phyloP scores from a whole-genome alignment of 2,329 filamentous ascomycete genomes.

The Cladosporium sphaerospermum region DNA sequence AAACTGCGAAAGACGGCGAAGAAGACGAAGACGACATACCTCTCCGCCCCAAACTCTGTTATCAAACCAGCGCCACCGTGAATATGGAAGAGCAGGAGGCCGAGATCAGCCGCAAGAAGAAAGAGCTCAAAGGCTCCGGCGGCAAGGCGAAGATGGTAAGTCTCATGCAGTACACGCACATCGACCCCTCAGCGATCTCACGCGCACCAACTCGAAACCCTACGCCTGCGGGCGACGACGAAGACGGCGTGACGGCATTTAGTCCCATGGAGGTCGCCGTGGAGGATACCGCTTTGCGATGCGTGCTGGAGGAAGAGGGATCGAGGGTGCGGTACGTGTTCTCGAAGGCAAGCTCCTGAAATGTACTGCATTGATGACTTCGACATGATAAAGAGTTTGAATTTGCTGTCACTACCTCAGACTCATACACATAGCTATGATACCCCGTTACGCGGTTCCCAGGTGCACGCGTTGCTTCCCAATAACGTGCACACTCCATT shows the following conservation, averaged over 20 bases:
- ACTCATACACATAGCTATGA: too few species aligned
- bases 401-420: too few species aligned
- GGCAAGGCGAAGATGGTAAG: constrained; percentile 41
- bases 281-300: constrained; percentile 46
- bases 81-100: constrained; percentile 42
- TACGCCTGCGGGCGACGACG: constrained; percentile 25
- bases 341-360: constrained; percentile 34
- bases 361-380: not conserved
- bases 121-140: constrained; percentile 26
- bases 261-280: constrained; percentile 31
- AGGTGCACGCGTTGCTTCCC: too few species aligned
- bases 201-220: constrained; percentile 26
- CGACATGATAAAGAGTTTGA: not conserved
- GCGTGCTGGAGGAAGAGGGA: constrained; percentile 42
- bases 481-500: too few species aligned
- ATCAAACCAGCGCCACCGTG: constrained; percentile 27
- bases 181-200: constrained; percentile 39
- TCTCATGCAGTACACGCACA: constrained; percentile 51
- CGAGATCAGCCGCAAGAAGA: constrained; percentile 25
- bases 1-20: constrained; percentile 20
- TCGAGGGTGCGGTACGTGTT: constrained; percentile 45
- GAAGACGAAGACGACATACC: constrained; percentile 20
- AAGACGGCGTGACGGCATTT: constrained; percentile 27
- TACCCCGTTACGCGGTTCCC: too few species aligned
- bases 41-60: not conserved